A percentile compares a stretch with the other conserved stretches of the same genome.
These are phyloP conservation scores for Globisporangium nodosum DNA, from an alignment of 352 stramenopile species.

Conservation along the genomic window DNA sequence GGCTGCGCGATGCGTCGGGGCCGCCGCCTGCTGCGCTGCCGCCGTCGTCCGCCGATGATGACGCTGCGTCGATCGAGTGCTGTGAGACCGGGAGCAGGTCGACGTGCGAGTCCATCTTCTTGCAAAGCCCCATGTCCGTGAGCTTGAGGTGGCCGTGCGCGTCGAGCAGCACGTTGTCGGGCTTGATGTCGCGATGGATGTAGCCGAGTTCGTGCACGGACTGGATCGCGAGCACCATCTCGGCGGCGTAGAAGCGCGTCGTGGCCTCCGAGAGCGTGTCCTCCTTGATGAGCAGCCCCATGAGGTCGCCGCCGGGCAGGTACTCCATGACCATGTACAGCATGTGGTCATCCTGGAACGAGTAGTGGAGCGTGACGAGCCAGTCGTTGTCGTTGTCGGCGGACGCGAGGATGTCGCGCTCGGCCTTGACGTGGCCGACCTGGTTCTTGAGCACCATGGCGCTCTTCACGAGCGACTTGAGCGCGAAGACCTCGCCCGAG, in stretches of 20 bases:
- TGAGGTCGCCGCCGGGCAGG: conserved; percentile 97
- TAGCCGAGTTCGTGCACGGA: conserved; percentile 98
- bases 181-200: conserved; percentile 99
- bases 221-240: conserved; percentile 97
- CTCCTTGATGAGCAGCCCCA: conserved; percentile 98
- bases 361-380: conserved; percentile 97
- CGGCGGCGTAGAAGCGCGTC: conserved; percentile 96
- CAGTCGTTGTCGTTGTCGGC: conserved; percentile 95
- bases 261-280: conserved; percentile 91
- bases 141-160: conserved; percentile 98
- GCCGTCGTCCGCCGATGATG: neutral
- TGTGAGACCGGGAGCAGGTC: conserved; percentile 76
- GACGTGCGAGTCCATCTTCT: conserved; percentile 92
- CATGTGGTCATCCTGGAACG: conserved; percentile 91
- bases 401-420: conserved; percentile 94
- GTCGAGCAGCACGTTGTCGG: conserved; percentile 96
- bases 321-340: conserved; percentile 99
- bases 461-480: conserved; percentile 91
- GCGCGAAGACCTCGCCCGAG: conserved; percentile 84
- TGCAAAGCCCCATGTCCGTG: conserved; percentile 97
- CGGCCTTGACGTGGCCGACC: conserved; percentile 95
- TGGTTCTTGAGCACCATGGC: conserved; percentile 91
- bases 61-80: conserved; percentile 42
- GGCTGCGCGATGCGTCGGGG: conserved; percentile 44
- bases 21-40: conserved; percentile 10